Base-by-base conservation (phyloP, 345 rosid species). In the Hibiscus syriacus region DNA sequence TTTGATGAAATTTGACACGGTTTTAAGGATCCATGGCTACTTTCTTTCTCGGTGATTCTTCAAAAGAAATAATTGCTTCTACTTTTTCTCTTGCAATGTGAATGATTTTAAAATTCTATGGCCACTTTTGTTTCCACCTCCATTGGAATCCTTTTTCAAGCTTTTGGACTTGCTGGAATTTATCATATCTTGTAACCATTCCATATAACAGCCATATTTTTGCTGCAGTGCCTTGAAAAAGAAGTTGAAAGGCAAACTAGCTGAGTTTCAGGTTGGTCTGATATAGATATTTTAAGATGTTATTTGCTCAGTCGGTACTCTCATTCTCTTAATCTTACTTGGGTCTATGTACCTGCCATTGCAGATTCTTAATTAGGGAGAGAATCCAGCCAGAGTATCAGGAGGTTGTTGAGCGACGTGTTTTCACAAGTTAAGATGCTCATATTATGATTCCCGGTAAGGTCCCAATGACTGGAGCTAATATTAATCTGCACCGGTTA, bases 371-470 rank as follows among this genome's bases (percentile, higher is more conserved):
- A n/a, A n/a, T n/a, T n/a, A 86, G 95, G 74, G 96, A 91, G 73
- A 86, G 50, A 73, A 91, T 94, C 78, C 97, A 91, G 63, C 92
- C 87, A 84, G 99, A 91, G 79, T 89, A 94, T 72, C 87, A 97
- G 55, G 97, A 91, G 58, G 92, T 94, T 72, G 92, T 94, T 32
- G 97, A 94, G 80, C 83, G 99, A 75, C 92, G 97, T 74, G 92
- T 94, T 72, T 94, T 79, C 78, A 89, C 99, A 84, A 97, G 99
- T 94, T 78, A n/a, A n/a, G n/a, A 54, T 64, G 62, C 50, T 52
- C 16, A 36, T 54, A 19, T 67, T 55, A 45, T 41, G 36, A 71
- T 67, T 56, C 45, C 36, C 70, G 59, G 58, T 30, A 50, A n/a
- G n/a, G n/a, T n/a, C n/a, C n/a, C n/a, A n/a, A n/a, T n/a, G n/a